phyloP scores from a whole-genome alignment of 345 rosid genomes.

The Microthlaspi erraticum region DNA sequence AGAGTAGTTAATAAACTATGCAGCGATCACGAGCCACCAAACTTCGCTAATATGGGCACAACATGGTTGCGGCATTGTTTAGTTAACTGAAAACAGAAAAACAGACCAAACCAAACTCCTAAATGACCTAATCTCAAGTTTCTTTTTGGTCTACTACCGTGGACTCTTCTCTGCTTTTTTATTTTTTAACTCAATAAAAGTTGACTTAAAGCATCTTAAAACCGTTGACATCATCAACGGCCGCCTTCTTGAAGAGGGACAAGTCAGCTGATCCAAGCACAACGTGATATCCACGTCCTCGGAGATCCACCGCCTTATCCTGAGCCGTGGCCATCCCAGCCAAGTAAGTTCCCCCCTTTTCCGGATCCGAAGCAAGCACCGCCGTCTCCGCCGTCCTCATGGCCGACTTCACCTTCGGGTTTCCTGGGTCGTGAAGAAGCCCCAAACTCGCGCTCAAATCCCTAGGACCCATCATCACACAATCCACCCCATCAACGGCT shows the following conservation, averaged over 20 bases:
- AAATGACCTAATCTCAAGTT: no score
- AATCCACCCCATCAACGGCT: constrained; percentile 79
- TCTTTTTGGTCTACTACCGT: no score
- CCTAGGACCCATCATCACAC: constrained; percentile 85
- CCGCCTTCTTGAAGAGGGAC: constrained; percentile 61
- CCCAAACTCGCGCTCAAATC: constrained; percentile 91
- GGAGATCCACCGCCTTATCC: constrained; percentile 58
- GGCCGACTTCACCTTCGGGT: constrained; percentile 60
- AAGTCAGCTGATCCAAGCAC: constrained; percentile 68
- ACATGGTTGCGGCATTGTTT: no score
- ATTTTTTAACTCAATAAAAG: no score
- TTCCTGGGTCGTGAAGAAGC: constrained; percentile 73
- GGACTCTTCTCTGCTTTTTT: no score
- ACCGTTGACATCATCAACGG: constrained; percentile 66
- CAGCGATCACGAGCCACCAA: no score
- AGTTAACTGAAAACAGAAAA: no score
- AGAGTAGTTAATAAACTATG: no score
- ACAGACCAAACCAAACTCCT: no score
- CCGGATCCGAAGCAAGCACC: constrained; percentile 49
- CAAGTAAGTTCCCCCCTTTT: constrained; percentile 60
- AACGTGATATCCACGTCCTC: constrained; percentile 70
- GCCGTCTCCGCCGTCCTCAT: constrained; percentile 65
- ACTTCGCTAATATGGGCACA: no score
- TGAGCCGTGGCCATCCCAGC: constrained; percentile 70
- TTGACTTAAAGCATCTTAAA: constrained; percentile 42